Conservation (phyloP, 345 rosid species). For the Populus deltoides region DNA sequence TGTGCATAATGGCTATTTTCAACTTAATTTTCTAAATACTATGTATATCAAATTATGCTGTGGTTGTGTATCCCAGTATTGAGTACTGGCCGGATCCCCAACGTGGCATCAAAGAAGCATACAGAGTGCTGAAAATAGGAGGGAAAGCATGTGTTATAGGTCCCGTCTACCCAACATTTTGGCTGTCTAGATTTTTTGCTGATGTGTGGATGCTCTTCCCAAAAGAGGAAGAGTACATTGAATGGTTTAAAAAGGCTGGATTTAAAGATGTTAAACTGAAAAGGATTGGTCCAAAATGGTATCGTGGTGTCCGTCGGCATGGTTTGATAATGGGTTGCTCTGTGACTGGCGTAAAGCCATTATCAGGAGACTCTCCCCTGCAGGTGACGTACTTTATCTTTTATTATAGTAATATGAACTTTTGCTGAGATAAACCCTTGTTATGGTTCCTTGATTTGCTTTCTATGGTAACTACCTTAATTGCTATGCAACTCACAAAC, state of each 20-base stretch:
- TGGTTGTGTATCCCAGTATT: slow-evolving; percentile 22
- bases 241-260: slow-evolving; percentile 41
- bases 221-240: slow-evolving; percentile 42
- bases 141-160: slow-evolving; percentile 41
- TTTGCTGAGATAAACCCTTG: not conserved
- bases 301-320: slow-evolving; percentile 35
- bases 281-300: slow-evolving; percentile 45
- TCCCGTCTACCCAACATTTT: slow-evolving; percentile 40
- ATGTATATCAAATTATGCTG: not conserved
- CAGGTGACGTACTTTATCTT: slow-evolving; percentile 18
- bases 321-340: slow-evolving; percentile 46
- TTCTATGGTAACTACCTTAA: no score
- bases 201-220: slow-evolving; percentile 44
- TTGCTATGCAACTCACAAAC: not conserved
- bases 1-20: not conserved
- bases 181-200: slow-evolving; percentile 38
- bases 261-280: slow-evolving; percentile 33
- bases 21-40: not conserved
- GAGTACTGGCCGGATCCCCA: slow-evolving; percentile 43
- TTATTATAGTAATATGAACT: not conserved
- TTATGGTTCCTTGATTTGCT: not conserved
- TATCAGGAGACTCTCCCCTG: slow-evolving; percentile 36
- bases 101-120: slow-evolving; percentile 41
- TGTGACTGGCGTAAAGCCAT: slow-evolving; percentile 35
- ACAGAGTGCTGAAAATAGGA: slow-evolving; percentile 38